These are phyloP conservation scores for Clonostachys rhizophaga DNA, from an alignment of 2,329 filamentous ascomycete species.

Conservation along the genomic window DNA sequence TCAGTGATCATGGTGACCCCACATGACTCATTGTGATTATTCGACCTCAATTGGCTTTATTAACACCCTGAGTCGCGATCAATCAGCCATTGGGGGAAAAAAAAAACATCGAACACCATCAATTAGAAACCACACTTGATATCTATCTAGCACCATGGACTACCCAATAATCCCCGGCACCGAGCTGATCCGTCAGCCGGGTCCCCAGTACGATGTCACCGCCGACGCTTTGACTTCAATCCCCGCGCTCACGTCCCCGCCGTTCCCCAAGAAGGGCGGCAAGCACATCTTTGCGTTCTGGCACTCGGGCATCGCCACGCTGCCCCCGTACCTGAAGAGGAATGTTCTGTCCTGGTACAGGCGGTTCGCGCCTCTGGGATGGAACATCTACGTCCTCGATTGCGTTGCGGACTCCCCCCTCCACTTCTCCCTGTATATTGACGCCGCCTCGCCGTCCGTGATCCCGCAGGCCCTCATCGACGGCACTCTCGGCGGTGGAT, in stretches of 20 bases:
- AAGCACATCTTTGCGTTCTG: conserved; percentile 2
- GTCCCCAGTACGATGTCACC: no score
- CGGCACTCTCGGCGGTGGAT: not conserved
- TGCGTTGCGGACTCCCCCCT: conserved; percentile 32
- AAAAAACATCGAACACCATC: no score
- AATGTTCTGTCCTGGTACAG: conserved; percentile 1
- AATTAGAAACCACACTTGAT: no score
- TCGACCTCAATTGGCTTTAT: no score
- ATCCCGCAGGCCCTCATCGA: not conserved
- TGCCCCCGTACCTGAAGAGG: conserved; percentile 1
- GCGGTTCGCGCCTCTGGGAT: not conserved
- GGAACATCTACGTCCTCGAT: conserved; percentile 24
- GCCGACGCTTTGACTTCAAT: not conserved
- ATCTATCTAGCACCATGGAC: no score
- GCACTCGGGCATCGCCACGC: conserved; percentile 1
- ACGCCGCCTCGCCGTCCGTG: not conserved
- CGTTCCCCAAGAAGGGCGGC: not conserved
- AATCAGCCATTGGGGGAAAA: no score
- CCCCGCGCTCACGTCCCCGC: not conserved
- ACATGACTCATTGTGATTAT: no score
- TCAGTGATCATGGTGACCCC: no score
- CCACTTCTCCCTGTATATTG: conserved; percentile 33
- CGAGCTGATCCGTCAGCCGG: no score
- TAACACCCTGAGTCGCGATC: no score
- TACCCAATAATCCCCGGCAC: no score